Evolutionary conservation across 177 flowering plant species (phyloP).

Genomic region (Vitis hybrid): DNA sequence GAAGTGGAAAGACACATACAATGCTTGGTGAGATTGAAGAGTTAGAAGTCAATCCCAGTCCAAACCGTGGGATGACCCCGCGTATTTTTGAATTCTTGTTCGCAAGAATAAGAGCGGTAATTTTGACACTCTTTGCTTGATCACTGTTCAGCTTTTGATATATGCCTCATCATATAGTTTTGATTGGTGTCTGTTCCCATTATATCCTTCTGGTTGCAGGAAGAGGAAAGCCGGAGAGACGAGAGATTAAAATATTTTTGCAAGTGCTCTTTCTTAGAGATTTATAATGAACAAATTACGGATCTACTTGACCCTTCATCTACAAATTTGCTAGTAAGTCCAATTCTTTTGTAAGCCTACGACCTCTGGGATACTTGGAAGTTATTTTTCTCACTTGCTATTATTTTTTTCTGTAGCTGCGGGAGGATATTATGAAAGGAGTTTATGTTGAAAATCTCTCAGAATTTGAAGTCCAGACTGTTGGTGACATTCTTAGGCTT

Average conservation of each 20-base stretch:
- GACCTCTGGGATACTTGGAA: background rate
- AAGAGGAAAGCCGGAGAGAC: slow-evolving; percentile 89
- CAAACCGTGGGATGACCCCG: slow-evolving; percentile 93
- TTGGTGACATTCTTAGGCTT: slow-evolving; percentile 77
- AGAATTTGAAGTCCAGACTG: slow-evolving; percentile 86
- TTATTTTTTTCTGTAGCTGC: slow-evolving; percentile 45
- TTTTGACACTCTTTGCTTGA: background rate
- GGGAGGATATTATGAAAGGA: slow-evolving; percentile 89
- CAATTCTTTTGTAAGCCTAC: background rate
- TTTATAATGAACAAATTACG: slow-evolving; percentile 95
- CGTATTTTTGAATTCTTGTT: slow-evolving; percentile 94
- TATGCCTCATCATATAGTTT: background rate
- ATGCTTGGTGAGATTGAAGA: slow-evolving; percentile 96
- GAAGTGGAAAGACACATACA: slow-evolving; percentile 96
- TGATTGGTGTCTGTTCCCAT: slow-evolving; percentile 3
- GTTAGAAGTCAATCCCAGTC: slow-evolving; percentile 70
- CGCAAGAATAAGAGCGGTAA: slow-evolving; percentile 95
- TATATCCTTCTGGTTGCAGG: slow-evolving; percentile 47
- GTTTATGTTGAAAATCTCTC: slow-evolving; percentile 96
- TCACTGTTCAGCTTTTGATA: slow-evolving; percentile 4
- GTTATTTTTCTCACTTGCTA: background rate
- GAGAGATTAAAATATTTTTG: slow-evolving; percentile 78
- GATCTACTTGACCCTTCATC: slow-evolving; percentile 97
- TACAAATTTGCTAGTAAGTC: slow-evolving; percentile 79
- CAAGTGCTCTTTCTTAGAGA: slow-evolving; percentile 97